Evolutionary conservation across 2,329 filamentous ascomycete species (phyloP), one percentile per base, ranked within the genome.

Genomic region (Ilyonectria robusta): DNA sequence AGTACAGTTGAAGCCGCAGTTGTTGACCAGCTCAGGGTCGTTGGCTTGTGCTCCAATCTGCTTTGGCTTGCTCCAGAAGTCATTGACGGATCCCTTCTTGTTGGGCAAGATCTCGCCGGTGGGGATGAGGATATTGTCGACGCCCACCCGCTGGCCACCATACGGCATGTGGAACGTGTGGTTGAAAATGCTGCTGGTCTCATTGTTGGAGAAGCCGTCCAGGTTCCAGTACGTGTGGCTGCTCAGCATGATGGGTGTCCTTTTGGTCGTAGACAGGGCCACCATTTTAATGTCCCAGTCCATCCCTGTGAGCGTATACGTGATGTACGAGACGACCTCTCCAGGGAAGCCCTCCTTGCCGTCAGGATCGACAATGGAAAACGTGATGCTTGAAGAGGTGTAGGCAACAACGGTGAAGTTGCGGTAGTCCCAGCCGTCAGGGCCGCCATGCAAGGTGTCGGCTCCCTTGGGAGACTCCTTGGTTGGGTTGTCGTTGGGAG

Each of bases 51-150:
- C 84, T 31, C 94, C 94, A 55, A 98, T 84, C 73, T 93, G 87
- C 84, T 97, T 97, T 10, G 94, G 92, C 29, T 86, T 81, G 56
- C 90, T 93, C 91, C 94, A 97, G 83, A 95, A 94, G 80, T 94
- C 92, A 74, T 94, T 93, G 70, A 94, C 90, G 1, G 89, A 91
- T 44, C 89, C 88, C 59, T 85, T 82, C 72, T 86, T 79, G 81
- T 94, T 94, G 62, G 89, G 83, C n/a, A 92, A 79, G 70, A 98
- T 92, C 62, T 92, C 88, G 48, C 93, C 93, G 0, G 91, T 94
- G 0, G 93, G 93, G 62, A 95, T 91, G 17, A 93, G 84, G 65
- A 93, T 93, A 67, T 85, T 87, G 79, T 95, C 93, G 10, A 90
- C 88, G 26, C 79, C 92, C 19, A 94, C 84, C 66, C 92, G 87